Evolutionary conservation across 2,329 filamentous ascomycete genomes (phyloP), one percentile per base, ranked within the genome.

Genomic region (Pseudogymnoascus pannorum): DNA sequence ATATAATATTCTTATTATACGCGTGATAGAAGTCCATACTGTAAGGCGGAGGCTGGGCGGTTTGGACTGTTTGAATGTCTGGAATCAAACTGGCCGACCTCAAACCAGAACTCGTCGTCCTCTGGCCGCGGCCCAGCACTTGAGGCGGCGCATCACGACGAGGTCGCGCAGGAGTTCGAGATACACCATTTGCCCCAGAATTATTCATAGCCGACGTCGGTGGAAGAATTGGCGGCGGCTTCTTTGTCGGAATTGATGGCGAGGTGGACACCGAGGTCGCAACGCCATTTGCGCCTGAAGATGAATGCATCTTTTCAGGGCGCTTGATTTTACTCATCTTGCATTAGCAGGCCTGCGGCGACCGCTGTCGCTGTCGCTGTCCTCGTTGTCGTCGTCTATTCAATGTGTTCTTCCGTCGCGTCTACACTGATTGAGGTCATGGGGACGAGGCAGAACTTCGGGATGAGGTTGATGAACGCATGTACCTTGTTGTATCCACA

Each of bases 71-170:
- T 9, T 70, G 64, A 57, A 70, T 72, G 62, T 83, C 82, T n/a
- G 73, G 76, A 12, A 73, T 73, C 12, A 79, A 70, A 65, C 78
- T 81, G 26, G 75, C 78, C 26, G 78, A 81, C 54, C 79, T 76
- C 54, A 81, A 70, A 29, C 78, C 79, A 29, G 75, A 75, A 68
- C 79, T 82, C 62, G 62, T 68, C 42, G 78, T 80, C 64, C 79
- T 79, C 31, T 79, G 81, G 54, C 75, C 76, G 61, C 81, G 76
- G 33, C 78, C 76, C 2, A 75, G 66, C 6, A 75, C 62, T 57
- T 79, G 78, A 5, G 73, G 75, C 4, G 76, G 72, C 4, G 77
- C 75, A 64, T 89, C 86, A 68, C 83, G 83, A 63, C 84, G 82
- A 35, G 78, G 76, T 63, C 86, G 81, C 70, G 80, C 83, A n/a